phyloP scores from a whole-genome alignment of 495 filamentous ascomycete genomes.

The Penicillium nucicola region DNA sequence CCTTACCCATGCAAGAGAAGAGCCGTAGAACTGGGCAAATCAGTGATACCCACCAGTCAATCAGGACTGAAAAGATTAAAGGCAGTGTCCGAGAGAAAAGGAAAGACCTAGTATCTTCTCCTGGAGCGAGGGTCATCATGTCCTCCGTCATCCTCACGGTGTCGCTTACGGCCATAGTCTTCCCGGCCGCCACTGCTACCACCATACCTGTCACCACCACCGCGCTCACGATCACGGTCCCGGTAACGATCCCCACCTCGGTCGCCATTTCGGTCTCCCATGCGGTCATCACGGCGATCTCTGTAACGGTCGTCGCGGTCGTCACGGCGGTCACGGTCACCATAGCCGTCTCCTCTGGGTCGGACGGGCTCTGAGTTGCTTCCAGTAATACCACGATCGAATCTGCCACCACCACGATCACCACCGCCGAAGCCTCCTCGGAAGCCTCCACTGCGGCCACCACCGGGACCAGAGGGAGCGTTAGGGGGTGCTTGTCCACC shows the following conservation, averaged over 20 bases:
- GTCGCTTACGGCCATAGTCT: constrained; percentile 54
- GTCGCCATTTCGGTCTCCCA: constrained; percentile 13
- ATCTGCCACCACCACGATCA: constrained; percentile 41
- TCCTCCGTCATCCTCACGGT: constrained; percentile 50
- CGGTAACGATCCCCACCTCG: constrained; percentile 28
- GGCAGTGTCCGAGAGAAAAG: constrained; percentile 15
- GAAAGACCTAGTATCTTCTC: constrained; percentile 64
- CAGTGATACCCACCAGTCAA: constrained; percentile 52
- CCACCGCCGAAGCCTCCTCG: constrained; percentile 46
- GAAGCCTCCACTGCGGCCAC: constrained; percentile 53
- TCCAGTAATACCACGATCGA: constrained; percentile 48
- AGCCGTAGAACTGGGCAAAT: constrained; percentile 41
- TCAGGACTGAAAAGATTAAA: constrained; percentile 23
- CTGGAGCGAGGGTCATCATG: constrained; percentile 79
- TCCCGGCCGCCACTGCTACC: constrained; percentile 60
- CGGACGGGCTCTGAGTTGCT: constrained; percentile 55
- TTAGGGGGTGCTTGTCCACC: constrained; percentile 67
- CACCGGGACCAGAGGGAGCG: constrained; percentile 77
- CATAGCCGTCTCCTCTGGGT: constrained; percentile 40
- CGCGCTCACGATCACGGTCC: constrained; percentile 55
- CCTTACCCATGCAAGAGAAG: constrained; percentile 67
- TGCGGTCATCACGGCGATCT: constrained; percentile 28
- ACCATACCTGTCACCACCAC: constrained; percentile 31
- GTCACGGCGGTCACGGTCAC: constrained; percentile 54
- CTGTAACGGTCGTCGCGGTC: constrained; percentile 57